These are phyloP conservation scores for Penstemon barbatus DNA, from an alignment of 257 asterid species.

Conservation along the genomic window DNA sequence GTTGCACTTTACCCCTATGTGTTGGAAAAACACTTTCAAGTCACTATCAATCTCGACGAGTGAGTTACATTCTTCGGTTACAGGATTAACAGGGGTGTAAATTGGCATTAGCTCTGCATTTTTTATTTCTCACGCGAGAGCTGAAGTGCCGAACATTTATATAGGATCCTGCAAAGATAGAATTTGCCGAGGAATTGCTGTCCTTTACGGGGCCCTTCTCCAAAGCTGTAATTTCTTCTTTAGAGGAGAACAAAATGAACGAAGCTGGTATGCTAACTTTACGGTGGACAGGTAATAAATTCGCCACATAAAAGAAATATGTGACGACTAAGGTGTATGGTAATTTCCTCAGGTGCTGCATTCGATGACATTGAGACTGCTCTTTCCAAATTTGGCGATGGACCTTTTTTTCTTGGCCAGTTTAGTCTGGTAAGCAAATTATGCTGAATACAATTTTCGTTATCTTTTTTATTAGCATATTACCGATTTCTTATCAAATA, in stretches of 20 bases:
- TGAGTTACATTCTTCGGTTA: no score
- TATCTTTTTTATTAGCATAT: neutral
- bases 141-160: conserved; percentile 10
- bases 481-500: conserved; percentile 2
- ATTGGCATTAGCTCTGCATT: neutral
- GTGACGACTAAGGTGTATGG: neutral
- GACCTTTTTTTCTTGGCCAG: conserved; percentile 79
- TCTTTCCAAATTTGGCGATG: conserved; percentile 68
- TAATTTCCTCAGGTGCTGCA: conserved; percentile 45
- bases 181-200: conserved; percentile 64
- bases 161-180: conserved; percentile 60
- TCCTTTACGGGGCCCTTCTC: conserved; percentile 50
- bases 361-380: conserved; percentile 67
- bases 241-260: conserved; percentile 47
- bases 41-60: no score
- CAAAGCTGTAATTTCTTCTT: conserved; percentile 48
- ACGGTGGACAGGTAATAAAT: neutral
- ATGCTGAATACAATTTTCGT: neutral
- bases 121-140: conserved; percentile 12
- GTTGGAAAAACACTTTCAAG: no score
- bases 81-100: no score
- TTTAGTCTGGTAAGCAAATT: conserved; percentile 64
- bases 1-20: no score
- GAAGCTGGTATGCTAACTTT: conserved; percentile 49
- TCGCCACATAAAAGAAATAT: conserved; percentile 17